Conservation (phyloP, 768 basidiomycete species). For the Trametes elegans region DNA sequence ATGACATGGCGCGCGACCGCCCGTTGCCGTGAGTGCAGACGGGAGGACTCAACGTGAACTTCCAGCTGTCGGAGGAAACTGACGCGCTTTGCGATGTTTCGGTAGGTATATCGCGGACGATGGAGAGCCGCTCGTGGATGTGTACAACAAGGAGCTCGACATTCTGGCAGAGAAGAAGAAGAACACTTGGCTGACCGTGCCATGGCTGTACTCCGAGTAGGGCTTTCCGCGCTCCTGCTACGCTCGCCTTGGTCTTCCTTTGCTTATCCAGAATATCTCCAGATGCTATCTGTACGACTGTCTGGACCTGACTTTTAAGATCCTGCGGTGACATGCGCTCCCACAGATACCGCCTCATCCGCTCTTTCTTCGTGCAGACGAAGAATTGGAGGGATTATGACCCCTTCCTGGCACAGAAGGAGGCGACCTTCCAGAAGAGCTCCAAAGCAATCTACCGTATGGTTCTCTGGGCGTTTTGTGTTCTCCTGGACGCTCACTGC, state of each 20-base stretch:
- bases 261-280: background rate
- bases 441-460: constrained; percentile 73
- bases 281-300: constrained; percentile 20
- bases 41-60: background rate
- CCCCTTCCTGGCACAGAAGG: constrained; percentile 80
- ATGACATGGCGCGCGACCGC: constrained; percentile 82
- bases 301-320: background rate
- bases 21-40: constrained; percentile 52
- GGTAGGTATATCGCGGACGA: constrained; percentile 70
- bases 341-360: constrained; percentile 79
- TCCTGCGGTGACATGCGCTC: background rate
- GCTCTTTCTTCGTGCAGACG: constrained; percentile 68
- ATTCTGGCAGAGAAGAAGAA: constrained; percentile 43
- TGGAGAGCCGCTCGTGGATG: constrained; percentile 61
- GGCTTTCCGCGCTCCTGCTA: constrained; percentile 24
- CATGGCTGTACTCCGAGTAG: constrained; percentile 97
- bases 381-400: constrained; percentile 74
- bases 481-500: background rate
- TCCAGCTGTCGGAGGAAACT: background rate
- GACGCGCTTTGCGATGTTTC: too few species aligned
- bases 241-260: background rate
- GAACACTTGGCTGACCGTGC: constrained; percentile 86
- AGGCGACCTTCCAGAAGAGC: constrained; percentile 78
- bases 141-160: constrained; percentile 77
- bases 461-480: background rate